Percentiles rank a stretch among this genome's conserved stretches.
These are phyloP conservation scores for Berberis thunbergii DNA, from an alignment of 164 flowering plant genomes.

Conservation along the genomic window DNA sequence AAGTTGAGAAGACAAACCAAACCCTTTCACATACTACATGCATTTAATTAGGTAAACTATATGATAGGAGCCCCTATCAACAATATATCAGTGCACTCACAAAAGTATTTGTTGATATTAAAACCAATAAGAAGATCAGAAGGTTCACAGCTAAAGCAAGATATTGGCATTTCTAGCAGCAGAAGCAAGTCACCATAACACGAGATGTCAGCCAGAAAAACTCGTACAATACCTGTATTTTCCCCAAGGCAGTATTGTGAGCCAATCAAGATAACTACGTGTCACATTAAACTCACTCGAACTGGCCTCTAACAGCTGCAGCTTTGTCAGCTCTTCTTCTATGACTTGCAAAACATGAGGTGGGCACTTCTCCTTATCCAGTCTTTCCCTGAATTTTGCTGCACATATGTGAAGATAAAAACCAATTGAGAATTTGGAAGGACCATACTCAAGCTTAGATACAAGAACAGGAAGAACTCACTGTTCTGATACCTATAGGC, in stretches of 20 bases:
- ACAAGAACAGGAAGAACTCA: no score
- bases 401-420: slow-evolving; percentile 12
- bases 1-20: no score
- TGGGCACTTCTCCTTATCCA: slow-evolving; percentile 70
- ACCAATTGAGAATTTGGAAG: no score
- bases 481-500: no score
- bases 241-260: slow-evolving; percentile 97
- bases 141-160: background rate
- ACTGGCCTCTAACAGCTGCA: slow-evolving; percentile 92
- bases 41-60: no score
- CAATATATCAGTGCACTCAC: no score
- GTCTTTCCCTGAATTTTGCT: slow-evolving; percentile 93
- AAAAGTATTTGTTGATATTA: no score
- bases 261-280: slow-evolving; percentile 97
- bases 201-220: background rate
- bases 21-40: no score
- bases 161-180: background rate
- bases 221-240: slow-evolving; percentile 64
- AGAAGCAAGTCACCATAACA: background rate
- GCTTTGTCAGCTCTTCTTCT: slow-evolving; percentile 92
- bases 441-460: no score
- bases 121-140: no score
- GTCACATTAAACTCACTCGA: slow-evolving; percentile 99
- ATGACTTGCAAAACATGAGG: slow-evolving; percentile 95
- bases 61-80: no score